Evolutionary conservation across 148 eudicot genomes (phyloP).

Genomic region (Polygonum aviculare): DNA sequence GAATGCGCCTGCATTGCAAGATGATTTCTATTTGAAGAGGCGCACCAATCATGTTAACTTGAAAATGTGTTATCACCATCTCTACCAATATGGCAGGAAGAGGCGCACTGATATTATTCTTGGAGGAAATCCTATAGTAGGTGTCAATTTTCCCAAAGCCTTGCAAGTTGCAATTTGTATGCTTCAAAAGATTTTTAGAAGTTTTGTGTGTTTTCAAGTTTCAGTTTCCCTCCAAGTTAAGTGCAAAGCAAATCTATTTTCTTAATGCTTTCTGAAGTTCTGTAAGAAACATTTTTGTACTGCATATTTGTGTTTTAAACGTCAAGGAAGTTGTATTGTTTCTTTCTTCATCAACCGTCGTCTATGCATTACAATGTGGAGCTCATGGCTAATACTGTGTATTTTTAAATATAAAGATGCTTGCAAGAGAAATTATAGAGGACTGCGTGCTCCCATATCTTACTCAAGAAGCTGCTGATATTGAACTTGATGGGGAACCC

Average conservation of each 20-base stretch:
- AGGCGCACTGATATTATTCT: slow-evolving; percentile 95
- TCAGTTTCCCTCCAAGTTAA: background rate
- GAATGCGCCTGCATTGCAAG: too few species aligned
- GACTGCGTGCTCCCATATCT: slow-evolving; percentile 59
- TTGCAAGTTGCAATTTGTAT: background rate
- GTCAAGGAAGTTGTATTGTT: background rate
- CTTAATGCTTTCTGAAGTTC: background rate
- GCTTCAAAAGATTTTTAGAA: background rate
- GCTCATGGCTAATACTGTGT: background rate
- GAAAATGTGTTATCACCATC: slow-evolving; percentile 86
- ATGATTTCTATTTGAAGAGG: too few species aligned
- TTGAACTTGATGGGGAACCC: slow-evolving; percentile 48
- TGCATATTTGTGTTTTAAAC: background rate
- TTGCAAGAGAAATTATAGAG: slow-evolving; percentile 79
- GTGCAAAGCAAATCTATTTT: background rate
- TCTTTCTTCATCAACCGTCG: background rate
- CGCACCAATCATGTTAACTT: too few species aligned
- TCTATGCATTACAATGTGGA: background rate
- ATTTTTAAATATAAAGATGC: slow-evolving; percentile 48
- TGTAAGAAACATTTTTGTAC: background rate
- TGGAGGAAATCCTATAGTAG: slow-evolving; percentile 97
- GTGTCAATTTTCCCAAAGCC: slow-evolving; percentile 10
- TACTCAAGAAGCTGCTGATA: slow-evolving; percentile 45
- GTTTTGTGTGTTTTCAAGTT: background rate
- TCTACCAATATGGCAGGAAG: slow-evolving; percentile 99